These are phyloP conservation scores for Colletotrichum cereale DNA, from an alignment of 2,329 filamentous ascomycete species.

Conservation along the genomic window DNA sequence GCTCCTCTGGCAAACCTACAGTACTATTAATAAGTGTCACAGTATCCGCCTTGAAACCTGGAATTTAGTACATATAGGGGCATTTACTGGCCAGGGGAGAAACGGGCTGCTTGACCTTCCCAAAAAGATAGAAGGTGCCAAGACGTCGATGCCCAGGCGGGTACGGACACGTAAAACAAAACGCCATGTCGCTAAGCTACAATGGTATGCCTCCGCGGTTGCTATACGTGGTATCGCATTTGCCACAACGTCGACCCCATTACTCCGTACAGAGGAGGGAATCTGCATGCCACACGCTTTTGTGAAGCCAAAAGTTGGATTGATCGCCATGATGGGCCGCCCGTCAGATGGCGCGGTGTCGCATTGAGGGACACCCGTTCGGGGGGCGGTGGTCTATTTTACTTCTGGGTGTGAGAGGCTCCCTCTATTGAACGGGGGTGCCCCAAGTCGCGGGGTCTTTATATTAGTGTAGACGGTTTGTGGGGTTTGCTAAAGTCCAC, in stretches of 20 bases:
- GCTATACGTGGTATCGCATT: too few species aligned
- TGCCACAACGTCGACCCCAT: slow-evolving; percentile 10
- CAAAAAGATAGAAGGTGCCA: slow-evolving; percentile 2
- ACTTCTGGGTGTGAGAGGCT: slow-evolving; percentile 6
- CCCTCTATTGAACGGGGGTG: slow-evolving; percentile 9
- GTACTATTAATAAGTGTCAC: too few species aligned
- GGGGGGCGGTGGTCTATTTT: slow-evolving; percentile 11
- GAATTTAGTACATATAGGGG: too few species aligned
- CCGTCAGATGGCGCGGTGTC: slow-evolving; percentile 6
- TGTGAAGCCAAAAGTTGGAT: slow-evolving; percentile 23
- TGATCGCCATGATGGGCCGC: slow-evolving; percentile 31
- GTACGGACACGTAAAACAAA: slow-evolving; percentile 13
- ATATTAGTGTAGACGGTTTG: slow-evolving; percentile 27
- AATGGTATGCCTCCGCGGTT: not conserved
- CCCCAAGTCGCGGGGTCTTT: slow-evolving; percentile 13
- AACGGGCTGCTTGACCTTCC: slow-evolving; percentile 16
- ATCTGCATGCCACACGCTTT: slow-evolving; percentile 21
- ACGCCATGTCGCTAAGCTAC: slow-evolving; percentile 18
- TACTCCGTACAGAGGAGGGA: not conserved
- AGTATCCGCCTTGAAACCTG: too few species aligned
- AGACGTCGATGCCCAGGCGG: slow-evolving; percentile 21
- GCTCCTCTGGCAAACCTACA: too few species aligned
- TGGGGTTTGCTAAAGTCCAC: slow-evolving; percentile 16
- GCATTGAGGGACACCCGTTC: slow-evolving; percentile 5
- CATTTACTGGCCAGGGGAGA: too few species aligned